Evolutionary conservation across 169 alveolate species (phyloP), one percentile per base, ranked within the genome.

Genomic region (Plasmodium vinckei): DNA sequence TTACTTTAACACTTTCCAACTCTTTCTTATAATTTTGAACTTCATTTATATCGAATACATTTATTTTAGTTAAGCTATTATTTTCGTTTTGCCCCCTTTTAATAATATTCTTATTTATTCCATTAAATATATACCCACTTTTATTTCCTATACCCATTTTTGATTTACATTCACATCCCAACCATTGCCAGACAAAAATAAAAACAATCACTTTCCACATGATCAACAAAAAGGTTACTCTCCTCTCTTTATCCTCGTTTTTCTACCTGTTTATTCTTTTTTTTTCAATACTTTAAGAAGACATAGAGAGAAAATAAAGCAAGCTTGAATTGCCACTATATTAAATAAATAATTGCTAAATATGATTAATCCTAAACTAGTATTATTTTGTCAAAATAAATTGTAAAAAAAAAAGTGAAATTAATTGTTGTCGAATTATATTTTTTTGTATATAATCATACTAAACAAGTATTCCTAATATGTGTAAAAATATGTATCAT

Each of bases 1-100:
- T 91, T 21, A 89, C 93, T 49, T 59, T 93, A 73, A 93, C 79
- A 17, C 87, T 90, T 33, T 79, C 61, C 25, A 93, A 65, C 60
- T 87, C 87, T 12, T 63, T 65, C 33, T 86, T 82, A 69, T 77
- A 73, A 33, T 33, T 4, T 3, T 33, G 0, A 3, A 1, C 42
- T 47, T 87, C 92, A 9, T 46, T n/a, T 23, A 77, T 94, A 39
- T 92, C 92, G 23, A 70, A 7, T 23, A 57, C 59, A 46, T 2
- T 5, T 68, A 10, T 9, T 6, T 82, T 21, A 17, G 59, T 33
- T 42, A 56, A 13, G 9, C 13, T 5, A 21, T 21, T 39, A 56
- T 71, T 51, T 51, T 44, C n/a, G 23, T 59, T 12, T 19, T 39
- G 4, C 39, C 46, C 64, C 12, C 23, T 13, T 9, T 69, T 13